Evolutionary conservation across 768 basidiomycete genomes (phyloP), one percentile per base, ranked within the genome.

Genomic region (Amanita rubescens): DNA sequence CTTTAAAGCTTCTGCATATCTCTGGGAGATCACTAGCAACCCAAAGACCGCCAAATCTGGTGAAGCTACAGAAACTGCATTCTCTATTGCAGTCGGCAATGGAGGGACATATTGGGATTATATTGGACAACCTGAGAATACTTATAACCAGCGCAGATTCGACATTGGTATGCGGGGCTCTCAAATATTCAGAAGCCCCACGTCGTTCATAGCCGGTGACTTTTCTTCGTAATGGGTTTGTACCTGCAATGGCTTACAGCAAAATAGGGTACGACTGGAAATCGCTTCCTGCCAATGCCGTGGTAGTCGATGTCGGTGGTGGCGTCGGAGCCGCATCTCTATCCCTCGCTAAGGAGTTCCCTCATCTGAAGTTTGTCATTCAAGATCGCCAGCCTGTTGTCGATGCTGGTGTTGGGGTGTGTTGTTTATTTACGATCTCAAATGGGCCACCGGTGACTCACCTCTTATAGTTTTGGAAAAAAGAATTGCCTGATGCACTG

Each of bases 271-370:
- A 60, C 30, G 59, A 65, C 30, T 67, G 66, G 67, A 54, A 53
- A 12, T 47, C 58, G 2, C 53, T 69, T 8, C 54, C 62, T 0
- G 20, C 51, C 32, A 59, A 54, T 3, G 54, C 61, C 2, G 37
- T 63, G 20, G 57, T 69, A 19, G 65, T 69, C 17, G 68, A 69
- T 52, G 67, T 69, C 12, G 66, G 62, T 3, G 67, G 65, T 5
- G 65, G 66, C 2, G 56, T 65, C 10, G 68, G 68, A 2, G 55
- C 58, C 1, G 58, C 60, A 14, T 51, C 67, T 1, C 41, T 65
- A 14, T 22, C 57, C 14, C 24, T 69, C 9, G 59, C 60, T 17
- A 55, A 58, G 53, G 49, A 55, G 0, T 47, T 55, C 24, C 51
- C 62, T 8, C 54, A 65, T 30, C 53, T 66, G 3, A 61, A 56